Evolutionary conservation across 2,329 filamentous ascomycete genomes (phyloP).

Genomic region (Colletotrichum viniferum): DNA sequence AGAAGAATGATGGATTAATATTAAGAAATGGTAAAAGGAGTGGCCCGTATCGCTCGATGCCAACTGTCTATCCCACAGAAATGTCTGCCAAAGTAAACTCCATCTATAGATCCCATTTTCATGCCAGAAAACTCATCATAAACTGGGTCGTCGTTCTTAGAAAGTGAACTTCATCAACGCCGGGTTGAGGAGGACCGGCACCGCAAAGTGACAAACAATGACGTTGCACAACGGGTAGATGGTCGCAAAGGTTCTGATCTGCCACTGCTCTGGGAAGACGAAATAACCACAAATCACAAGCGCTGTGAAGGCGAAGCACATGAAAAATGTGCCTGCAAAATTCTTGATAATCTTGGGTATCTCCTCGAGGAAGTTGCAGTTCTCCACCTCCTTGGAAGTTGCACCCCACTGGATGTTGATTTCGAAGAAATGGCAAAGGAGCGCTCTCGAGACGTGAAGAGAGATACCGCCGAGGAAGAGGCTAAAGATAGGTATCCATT

Average conservation of each 20-base stretch:
- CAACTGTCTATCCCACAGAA: background rate
- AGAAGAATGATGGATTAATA: background rate
- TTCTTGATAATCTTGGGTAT: slow-evolving; percentile 57
- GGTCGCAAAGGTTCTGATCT: slow-evolving; percentile 60
- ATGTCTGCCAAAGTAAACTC: background rate
- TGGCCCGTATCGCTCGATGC: background rate
- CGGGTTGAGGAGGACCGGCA: slow-evolving; percentile 66
- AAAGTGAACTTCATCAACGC: slow-evolving; percentile 68
- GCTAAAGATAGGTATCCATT: slow-evolving; percentile 62
- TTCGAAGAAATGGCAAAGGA: slow-evolving; percentile 47
- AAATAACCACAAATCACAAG: slow-evolving; percentile 51
- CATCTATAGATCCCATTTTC: background rate
- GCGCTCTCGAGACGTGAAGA: slow-evolving; percentile 43
- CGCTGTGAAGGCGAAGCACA: too few species aligned
- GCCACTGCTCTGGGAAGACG: slow-evolving; percentile 56
- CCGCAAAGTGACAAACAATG: slow-evolving; percentile 58
- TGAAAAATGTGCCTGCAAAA: slow-evolving; percentile 38
- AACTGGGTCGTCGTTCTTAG: slow-evolving; percentile 33
- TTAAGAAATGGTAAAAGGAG: background rate
- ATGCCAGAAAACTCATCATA: background rate
- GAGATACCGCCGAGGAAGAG: slow-evolving; percentile 50
- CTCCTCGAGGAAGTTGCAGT: slow-evolving; percentile 61
- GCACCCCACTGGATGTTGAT: slow-evolving; percentile 55
- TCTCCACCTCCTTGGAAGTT: slow-evolving; percentile 63
- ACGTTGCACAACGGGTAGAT: slow-evolving; percentile 62